Base-by-base conservation (phyloP, 352 stramenopile genomes). In the Albugo candida region DNA sequence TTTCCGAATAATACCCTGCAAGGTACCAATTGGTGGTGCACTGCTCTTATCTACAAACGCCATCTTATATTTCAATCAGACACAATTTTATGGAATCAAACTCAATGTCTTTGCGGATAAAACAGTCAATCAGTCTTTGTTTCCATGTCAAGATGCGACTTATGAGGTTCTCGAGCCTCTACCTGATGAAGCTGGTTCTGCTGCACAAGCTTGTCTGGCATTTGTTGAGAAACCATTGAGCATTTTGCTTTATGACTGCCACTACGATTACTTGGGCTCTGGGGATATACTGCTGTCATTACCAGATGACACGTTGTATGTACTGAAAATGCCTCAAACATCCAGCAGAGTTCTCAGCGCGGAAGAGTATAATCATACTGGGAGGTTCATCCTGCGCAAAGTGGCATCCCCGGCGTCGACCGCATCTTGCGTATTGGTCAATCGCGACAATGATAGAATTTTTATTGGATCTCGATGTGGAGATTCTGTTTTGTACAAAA, bases 61-160 rank as follows among this genome's bases (percentile, higher is more conserved):
- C 8, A 68, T 92, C 24, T 52, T 92, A 13, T 92, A 92, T 47
- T 92, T 84, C 49, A 92, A 92, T 54, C 78, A 92, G 52, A 92
- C 77, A 3, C 73, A 86, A 60, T 88, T 87, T 53, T 63, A 83
- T 43, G 78, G 78, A 1, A 49, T 84, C 12, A 68, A 70, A 0
- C 75, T 69, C 5, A 92, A 81, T 34, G 48, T 69, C 5, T 86
- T 88, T 53, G 75, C 78, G 0, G 62, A 58, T 13, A 76, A 82
- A 44, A 87, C 74, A 1, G 71, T 88, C 36, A 85, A 83, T 50
- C 64, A 77, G 18, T 51, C 67, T 1, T 65, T 83, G 0, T 86
- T 82, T 24, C 70, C 75, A 5, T 61, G 86, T 10, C 58, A 75
- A 36, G 63, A 79, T 10, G 60, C 75, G 6, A 36, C 82, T 11